These are phyloP conservation scores for Musa balbisiana DNA, from an alignment of 202 grass and related monocot species.

Conservation along the genomic window DNA sequence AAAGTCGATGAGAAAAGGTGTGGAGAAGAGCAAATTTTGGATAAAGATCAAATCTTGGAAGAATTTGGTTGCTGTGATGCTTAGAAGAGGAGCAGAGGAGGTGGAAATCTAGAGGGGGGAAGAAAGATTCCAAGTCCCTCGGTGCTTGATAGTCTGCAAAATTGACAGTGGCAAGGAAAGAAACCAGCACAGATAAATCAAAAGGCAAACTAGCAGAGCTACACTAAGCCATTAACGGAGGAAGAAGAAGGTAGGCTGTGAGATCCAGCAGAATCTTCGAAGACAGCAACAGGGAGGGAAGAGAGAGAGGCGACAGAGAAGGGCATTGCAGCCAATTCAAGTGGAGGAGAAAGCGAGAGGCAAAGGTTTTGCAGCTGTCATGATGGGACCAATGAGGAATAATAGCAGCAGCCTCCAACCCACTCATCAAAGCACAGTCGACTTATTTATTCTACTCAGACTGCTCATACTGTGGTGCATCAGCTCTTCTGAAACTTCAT, in stretches of 20 bases:
- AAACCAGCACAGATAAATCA: neutral
- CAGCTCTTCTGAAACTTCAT: too few species aligned
- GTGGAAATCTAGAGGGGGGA: too few species aligned
- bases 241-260: neutral
- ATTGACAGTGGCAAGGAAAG: neutral
- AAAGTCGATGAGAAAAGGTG: neutral
- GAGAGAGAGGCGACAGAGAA: neutral
- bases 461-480: neutral
- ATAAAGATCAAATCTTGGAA: neutral
- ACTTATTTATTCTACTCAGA: neutral
- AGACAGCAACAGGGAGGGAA: neutral
- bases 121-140: too few species aligned
- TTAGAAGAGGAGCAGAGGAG: neutral
- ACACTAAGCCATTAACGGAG: neutral
- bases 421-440: neutral
- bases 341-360: neutral
- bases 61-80: neutral
- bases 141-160: neutral
- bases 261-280: neutral
- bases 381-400: neutral
- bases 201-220: neutral
- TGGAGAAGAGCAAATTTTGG: neutral
- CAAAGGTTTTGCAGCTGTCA: slow-evolving; percentile 4
- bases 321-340: neutral
- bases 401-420: neutral